Conservation (phyloP, 495 filamentous ascomycete species). For the Podospora pseudocomata region DNA sequence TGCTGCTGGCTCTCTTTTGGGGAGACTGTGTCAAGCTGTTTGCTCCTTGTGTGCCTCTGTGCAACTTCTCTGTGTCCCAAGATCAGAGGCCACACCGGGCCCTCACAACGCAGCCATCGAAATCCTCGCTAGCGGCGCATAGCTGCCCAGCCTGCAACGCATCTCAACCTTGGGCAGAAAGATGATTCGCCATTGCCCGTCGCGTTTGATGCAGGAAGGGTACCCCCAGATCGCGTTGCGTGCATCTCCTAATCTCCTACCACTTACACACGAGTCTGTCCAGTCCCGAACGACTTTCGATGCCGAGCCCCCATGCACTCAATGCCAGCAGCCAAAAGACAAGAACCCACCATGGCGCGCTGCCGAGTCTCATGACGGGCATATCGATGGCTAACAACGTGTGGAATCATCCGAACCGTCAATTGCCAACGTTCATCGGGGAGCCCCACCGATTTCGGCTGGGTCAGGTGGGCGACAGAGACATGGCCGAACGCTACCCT, state of each 20-base stretch:
- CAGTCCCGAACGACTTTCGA: too few relatives aligned
- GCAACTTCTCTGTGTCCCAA: not conserved
- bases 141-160: constrained; percentile 34
- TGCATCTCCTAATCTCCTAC: not conserved
- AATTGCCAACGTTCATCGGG: too few relatives aligned
- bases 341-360: not conserved
- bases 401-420: too few relatives aligned
- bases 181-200: constrained; percentile 19
- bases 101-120: too few relatives aligned
- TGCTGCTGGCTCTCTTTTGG: too few relatives aligned
- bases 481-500: not conserved
- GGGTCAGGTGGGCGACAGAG: not conserved
- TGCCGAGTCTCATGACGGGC: not conserved
- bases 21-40: not conserved
- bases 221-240: constrained; percentile 18
- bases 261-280: too few relatives aligned
- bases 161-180: constrained; percentile 20
- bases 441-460: not conserved
- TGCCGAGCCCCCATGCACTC: too few relatives aligned
- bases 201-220: constrained; percentile 18
- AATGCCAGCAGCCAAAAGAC: too few relatives aligned
- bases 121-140: constrained; percentile 27
- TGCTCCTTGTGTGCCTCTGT: not conserved
- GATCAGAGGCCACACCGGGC: not conserved
- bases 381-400: not conserved